These are phyloP conservation scores for Tricholoma bakamatsutake DNA, from an alignment of 768 basidiomycete species.

Conservation along the genomic window DNA sequence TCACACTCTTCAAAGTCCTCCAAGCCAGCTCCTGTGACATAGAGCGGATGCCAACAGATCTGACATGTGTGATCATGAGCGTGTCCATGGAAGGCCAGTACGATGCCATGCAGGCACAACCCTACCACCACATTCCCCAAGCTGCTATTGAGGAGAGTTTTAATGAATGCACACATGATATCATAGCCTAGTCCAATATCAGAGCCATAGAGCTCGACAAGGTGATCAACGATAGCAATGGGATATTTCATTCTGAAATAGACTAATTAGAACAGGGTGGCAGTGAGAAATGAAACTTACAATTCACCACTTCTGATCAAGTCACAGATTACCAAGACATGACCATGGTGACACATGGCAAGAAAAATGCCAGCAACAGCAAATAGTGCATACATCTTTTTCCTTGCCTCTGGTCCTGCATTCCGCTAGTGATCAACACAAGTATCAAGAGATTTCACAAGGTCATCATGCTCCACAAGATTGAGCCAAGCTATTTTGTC, in stretches of 20 bases:
- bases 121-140: slow-evolving; percentile 11
- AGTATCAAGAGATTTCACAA: slow-evolving; percentile 3
- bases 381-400: slow-evolving; percentile 8
- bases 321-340: slow-evolving; percentile 19
- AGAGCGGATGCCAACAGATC: slow-evolving; percentile 14
- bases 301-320: background rate
- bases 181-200: slow-evolving; percentile 21
- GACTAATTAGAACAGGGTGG: background rate
- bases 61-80: slow-evolving; percentile 25
- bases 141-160: slow-evolving; percentile 16
- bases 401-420: slow-evolving; percentile 10
- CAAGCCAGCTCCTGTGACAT: slow-evolving; percentile 18
- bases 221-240: slow-evolving; percentile 15
- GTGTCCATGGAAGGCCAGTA: too few species aligned
- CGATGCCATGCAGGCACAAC: slow-evolving; percentile 11
- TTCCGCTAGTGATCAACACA: slow-evolving; percentile 13
- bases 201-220: slow-evolving; percentile 16
- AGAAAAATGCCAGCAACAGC: slow-evolving; percentile 21
- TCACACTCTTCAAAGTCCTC: slow-evolving; percentile 27
- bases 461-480: slow-evolving; percentile 9
- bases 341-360: slow-evolving; percentile 20
- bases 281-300: background rate
- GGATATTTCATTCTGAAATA: slow-evolving; percentile 22
- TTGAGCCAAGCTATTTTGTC: slow-evolving; percentile 16
- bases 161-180: slow-evolving; percentile 22